phyloP scores from a whole-genome alignment of 176 grass and related monocot species.

The Pontederia crassipes region DNA sequence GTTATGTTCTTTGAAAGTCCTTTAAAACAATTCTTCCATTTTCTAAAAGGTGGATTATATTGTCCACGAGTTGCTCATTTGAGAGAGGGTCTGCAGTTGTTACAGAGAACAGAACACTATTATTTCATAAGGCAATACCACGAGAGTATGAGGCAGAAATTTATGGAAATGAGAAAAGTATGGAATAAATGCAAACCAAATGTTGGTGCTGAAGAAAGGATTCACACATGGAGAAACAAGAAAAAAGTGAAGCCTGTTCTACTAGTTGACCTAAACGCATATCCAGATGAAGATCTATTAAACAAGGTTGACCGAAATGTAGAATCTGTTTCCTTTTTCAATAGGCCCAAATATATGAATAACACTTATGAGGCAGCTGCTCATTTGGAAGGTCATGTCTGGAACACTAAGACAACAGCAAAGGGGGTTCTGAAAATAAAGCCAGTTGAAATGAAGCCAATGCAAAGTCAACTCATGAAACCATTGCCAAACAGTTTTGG shows the following conservation, averaged over 20 bases:
- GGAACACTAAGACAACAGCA: slow-evolving; percentile 22
- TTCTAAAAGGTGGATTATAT: slow-evolving; percentile 61
- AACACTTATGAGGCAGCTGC: slow-evolving; percentile 4
- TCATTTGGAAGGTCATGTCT: slow-evolving; percentile 6
- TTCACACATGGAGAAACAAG: slow-evolving; percentile 34
- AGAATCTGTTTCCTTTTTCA: slow-evolving; percentile 23
- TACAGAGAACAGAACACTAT: slow-evolving; percentile 56
- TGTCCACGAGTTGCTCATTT: slow-evolving; percentile 49
- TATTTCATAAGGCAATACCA: slow-evolving; percentile 56
- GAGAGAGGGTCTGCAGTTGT: slow-evolving; percentile 39
- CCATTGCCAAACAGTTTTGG: neutral
- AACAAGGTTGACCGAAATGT: slow-evolving; percentile 10
- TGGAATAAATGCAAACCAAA: slow-evolving; percentile 24
- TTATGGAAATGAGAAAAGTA: slow-evolving; percentile 36
- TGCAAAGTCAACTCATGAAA: slow-evolving; percentile 2
- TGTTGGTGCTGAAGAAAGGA: slow-evolving; percentile 25
- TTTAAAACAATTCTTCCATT: slow-evolving; percentile 29
- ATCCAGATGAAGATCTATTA: slow-evolving; percentile 32
- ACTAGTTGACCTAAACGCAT: slow-evolving; percentile 33
- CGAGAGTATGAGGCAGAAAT: slow-evolving; percentile 39
- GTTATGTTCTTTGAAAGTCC: slow-evolving; percentile 70
- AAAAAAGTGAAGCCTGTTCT: slow-evolving; percentile 22
- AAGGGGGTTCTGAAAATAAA: slow-evolving; percentile 26
- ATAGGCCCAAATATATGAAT: slow-evolving; percentile 32
- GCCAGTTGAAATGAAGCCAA: neutral